These are phyloP conservation scores for Skeletonema potamos DNA, from an alignment of 108 stramenopile genomes.

Conservation along the genomic window DNA sequence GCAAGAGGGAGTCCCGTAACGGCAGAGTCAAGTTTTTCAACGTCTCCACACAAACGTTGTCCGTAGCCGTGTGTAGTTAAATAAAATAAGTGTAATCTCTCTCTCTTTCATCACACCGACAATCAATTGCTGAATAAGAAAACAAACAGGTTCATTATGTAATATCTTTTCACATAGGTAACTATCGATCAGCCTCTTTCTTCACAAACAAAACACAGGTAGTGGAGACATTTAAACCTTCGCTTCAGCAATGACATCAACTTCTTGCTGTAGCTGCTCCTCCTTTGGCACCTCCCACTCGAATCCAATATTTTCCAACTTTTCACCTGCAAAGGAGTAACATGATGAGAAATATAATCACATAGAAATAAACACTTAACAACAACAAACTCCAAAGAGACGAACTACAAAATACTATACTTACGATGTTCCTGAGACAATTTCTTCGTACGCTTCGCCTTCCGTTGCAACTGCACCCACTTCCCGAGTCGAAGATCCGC, in stretches of 20 bases:
- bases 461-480: slow-evolving; percentile 62
- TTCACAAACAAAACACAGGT: background rate
- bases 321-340: background rate
- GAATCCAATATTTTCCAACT: background rate
- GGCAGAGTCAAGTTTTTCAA: too few species aligned
- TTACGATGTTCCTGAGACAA: slow-evolving; percentile 4
- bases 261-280: background rate
- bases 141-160: background rate
- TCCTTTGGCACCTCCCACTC: background rate
- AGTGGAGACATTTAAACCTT: background rate
- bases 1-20: background rate
- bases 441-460: slow-evolving; percentile 5
- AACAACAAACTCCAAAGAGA: background rate
- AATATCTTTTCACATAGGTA: background rate
- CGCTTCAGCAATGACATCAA: background rate
- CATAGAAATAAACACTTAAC: background rate
- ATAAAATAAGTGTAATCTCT: too few species aligned
- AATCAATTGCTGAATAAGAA: background rate
- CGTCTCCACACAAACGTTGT: too few species aligned
- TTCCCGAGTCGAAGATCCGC: slow-evolving; percentile 63
- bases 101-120: too few species aligned
- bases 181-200: background rate
- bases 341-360: background rate
- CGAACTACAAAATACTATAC: background rate
- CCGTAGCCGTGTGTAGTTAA: too few species aligned